Percentiles rank a stretch among this genome's conserved stretches.
Evolutionary conservation across 139 green algal genomes (phyloP).

Genomic region (Tetraselmis chui): DNA sequence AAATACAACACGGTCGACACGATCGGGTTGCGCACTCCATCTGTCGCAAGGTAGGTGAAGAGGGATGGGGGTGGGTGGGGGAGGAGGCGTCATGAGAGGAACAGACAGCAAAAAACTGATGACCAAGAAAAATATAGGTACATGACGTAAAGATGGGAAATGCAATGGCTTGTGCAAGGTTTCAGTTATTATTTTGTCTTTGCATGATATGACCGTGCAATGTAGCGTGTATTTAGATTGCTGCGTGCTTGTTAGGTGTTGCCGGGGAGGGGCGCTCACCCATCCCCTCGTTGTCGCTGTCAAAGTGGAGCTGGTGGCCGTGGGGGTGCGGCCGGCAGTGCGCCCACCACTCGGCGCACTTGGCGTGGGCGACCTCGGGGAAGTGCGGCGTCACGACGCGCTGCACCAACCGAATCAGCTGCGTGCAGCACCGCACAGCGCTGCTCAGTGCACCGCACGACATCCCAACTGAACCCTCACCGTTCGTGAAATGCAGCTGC

Average conservation of each 20-base stretch:
- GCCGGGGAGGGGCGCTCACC: neutral
- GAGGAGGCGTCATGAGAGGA: too few species aligned
- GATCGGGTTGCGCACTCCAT: constrained; percentile 36
- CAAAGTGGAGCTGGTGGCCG: constrained; percentile 58
- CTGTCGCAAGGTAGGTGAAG: neutral
- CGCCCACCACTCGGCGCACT: constrained; percentile 46
- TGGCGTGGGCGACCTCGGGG: constrained; percentile 23
- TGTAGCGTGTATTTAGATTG: neutral
- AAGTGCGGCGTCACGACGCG: constrained; percentile 14
- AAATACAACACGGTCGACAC: constrained; percentile 36
- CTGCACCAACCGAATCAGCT: constrained; percentile 20
- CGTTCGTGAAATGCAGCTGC: too few species aligned
- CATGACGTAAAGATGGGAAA: too few species aligned
- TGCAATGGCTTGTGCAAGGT: neutral
- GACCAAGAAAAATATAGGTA: too few species aligned
- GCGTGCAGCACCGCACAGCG: constrained; percentile 18
- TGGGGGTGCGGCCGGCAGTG: constrained; percentile 39
- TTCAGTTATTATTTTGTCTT: neutral
- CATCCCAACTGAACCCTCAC: too few species aligned
- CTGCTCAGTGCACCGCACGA: too few species aligned
- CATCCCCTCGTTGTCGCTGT: constrained; percentile 39
- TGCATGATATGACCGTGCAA: neutral
- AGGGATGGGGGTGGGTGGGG: neutral
- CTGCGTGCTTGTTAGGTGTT: neutral
- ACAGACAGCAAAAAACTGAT: too few species aligned